Evolutionary conservation across 2,329 filamentous ascomycete species (phyloP), one percentile per base, ranked within the genome.

Genomic region (Teratosphaeria nubilosa): DNA sequence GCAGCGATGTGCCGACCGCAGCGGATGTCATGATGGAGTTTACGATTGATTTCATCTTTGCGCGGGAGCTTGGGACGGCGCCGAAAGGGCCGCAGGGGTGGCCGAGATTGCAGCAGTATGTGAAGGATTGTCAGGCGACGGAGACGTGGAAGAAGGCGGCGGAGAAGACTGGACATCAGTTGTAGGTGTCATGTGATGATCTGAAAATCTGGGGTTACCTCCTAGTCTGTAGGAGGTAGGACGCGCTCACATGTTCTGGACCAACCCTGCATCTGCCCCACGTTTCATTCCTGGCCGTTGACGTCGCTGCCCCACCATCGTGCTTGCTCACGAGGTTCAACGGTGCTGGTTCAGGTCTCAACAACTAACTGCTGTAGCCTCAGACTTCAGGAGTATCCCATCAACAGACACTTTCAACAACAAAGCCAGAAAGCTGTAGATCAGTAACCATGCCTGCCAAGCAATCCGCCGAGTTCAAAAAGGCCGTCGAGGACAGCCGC

Each of bases 391-490:
- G 10, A 5, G 5, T n/a, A 41, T 41, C 34, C 2, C 20, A 48
- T 22, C 20, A 16, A 48, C n/a, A 48, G 34, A 41, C 34, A 5
- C 13, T 41, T 16, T 14, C 6, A 11, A 10, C 5, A 16, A 48
- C 2, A 48, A 5, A 16, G 20, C 4, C n/a, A n/a, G 9, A 22
- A 48, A 22, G 16, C 41, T 30, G 2, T 16, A 20, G 16, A 56
- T n/a, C 31, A 30, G 27, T 24, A 37, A 59, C 9, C 27, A 64
- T 64, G 62, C 59, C 63, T 16, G 56, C 61, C 51, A 9, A 34
- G 57, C 61, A 66, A 64, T 62, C 67, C 54, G 59, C 95, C 70
- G 89, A 95, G 75, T 95, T 95, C 81, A 91, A 88, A 79, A 90
- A 94, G 77, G 85, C 85, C 62, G 77, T 80, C 66, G 71, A 69